Conservation (phyloP, 176 grass and related monocot species). For the Elymus sibiricus region DNA sequence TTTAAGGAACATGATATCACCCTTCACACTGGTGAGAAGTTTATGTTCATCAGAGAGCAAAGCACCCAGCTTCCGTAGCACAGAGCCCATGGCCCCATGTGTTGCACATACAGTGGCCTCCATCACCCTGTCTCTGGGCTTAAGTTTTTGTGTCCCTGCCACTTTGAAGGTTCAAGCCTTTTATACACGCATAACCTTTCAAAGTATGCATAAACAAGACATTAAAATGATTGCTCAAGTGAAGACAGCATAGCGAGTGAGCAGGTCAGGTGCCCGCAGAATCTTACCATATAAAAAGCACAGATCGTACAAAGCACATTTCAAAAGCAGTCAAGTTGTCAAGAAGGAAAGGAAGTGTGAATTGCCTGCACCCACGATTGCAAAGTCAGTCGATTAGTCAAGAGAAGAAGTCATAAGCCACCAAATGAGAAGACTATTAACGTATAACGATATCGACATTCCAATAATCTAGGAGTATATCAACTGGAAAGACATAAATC, state of each 20-base stretch:
- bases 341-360: not conserved
- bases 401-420: not conserved
- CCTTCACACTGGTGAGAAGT: not conserved
- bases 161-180: conserved; percentile 4
- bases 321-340: not conserved
- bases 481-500: not conserved
- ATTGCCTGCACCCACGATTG: not conserved
- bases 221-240: not conserved
- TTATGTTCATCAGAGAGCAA: conserved; percentile 26
- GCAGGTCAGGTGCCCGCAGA: not conserved
- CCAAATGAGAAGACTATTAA: not conserved
- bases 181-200: not conserved
- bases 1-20: conserved; percentile 16
- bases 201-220: not conserved
- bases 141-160: not conserved
- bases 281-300: not conserved
- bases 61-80: conserved; percentile 11
- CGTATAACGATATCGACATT: not conserved
- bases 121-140: not conserved
- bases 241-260: not conserved
- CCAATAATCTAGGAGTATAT: not conserved
- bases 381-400: not conserved
- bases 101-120: conserved; percentile 6
- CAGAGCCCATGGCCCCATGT: not conserved
- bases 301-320: not conserved